Conservation (phyloP, 345 rosid genomes). For the Linum trigynum region DNA sequence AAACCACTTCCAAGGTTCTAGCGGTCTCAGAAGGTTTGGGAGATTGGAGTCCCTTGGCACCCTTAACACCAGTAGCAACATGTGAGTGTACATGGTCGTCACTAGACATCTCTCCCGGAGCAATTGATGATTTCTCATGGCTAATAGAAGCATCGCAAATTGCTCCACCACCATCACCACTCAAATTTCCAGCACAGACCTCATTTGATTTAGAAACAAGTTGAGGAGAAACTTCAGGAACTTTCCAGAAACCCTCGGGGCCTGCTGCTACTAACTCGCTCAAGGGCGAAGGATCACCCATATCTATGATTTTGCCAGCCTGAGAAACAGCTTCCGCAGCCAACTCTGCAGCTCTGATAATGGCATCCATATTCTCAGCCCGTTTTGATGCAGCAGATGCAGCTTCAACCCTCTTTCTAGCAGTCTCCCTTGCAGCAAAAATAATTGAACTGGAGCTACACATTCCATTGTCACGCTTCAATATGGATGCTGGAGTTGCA, state of each 20-base stretch:
- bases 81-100: constrained; percentile 34
- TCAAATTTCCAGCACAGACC: constrained; percentile 18
- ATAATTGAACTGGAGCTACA: constrained; percentile 51
- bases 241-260: constrained; percentile 67
- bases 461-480: constrained; percentile 41
- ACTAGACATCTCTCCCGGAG: constrained; percentile 22
- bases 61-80: constrained; percentile 32
- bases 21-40: constrained; percentile 34
- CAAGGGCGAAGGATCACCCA: constrained; percentile 67
- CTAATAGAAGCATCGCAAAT: constrained; percentile 22
- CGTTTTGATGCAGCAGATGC: constrained; percentile 82
- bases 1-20: constrained; percentile 30
- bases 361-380: constrained; percentile 88
- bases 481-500: constrained; percentile 50
- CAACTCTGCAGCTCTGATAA: constrained; percentile 88
- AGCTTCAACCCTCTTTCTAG: constrained; percentile 76
- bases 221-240: constrained; percentile 31
- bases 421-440: constrained; percentile 70
- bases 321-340: constrained; percentile 92
- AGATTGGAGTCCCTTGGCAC: constrained; percentile 35
- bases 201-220: constrained; percentile 23
- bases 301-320: constrained; percentile 81
- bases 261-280: constrained; percentile 58
- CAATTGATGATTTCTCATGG: constrained; percentile 24
- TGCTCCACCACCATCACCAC: constrained; percentile 12